Base-by-base conservation (phyloP, 1,284 basidiomycete genomes). In the Somion occarium region DNA sequence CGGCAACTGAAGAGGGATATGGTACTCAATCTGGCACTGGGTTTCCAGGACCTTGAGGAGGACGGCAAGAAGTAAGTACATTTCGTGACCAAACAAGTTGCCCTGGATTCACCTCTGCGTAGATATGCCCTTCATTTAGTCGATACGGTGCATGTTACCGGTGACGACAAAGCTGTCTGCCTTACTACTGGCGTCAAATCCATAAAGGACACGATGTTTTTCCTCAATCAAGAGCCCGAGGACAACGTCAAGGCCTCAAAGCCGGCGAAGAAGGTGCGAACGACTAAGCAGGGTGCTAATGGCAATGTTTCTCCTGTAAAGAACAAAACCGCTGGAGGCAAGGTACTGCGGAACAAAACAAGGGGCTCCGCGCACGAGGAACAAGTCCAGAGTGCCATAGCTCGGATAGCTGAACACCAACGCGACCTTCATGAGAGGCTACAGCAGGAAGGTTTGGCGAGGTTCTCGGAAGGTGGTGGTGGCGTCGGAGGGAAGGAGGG, bases 51-150 rank as follows among this genome's bases (percentile, higher is more conserved):
- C 56, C 73, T 98, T 15, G 90, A 95, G 58, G 79, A 80, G 22
- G 83, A 81, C 50, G 87, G 85, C 38, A 83, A 89, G 64, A 91
- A 85, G 85, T 92, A 62, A 49, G 80, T 66, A 2, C 15, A 7
- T 34, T 34, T 15, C 30, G 7, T 34, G 7, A 34, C 30, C 15
- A 34, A 34, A 34, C 15, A 34, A 34, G 30, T 7, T 34, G 30
- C 15, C 30, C 22, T 20, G 23, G 12, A 24, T 18, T 25, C 41
- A 44, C 26, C 15, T 50, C 19, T 2, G 42, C n/a, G 7, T 59
- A 93, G 89, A 63, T 98, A 98, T 67, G 84, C 92, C 5, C 72
- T 98, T n/a, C 86, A 92, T 49, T 75, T 98, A 34, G 85, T 87
- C 12, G 96, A 98, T 66, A 98, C 94, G 1, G 80, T 98, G 53